A percentile compares a stretch with the other conserved stretches of the same genome.
Evolutionary conservation across 768 basidiomycete species (phyloP).

Genomic region (Lentinus tigrinus): DNA sequence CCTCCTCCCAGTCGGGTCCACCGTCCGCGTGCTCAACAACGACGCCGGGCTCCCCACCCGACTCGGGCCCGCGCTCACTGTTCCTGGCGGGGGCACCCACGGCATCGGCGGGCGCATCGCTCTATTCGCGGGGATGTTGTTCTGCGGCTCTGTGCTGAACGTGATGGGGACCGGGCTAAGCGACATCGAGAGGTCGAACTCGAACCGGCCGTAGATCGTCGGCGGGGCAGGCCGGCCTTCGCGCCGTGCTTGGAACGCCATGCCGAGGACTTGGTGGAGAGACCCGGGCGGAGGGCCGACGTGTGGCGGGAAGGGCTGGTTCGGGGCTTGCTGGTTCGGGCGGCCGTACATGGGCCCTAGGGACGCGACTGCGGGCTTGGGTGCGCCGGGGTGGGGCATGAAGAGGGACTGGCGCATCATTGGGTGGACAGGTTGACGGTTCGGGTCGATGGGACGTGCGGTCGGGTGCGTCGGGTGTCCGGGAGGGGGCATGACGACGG

Average conservation of each 20-base stretch:
- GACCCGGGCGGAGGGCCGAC: constrained; percentile 28
- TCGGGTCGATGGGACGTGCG: constrained; percentile 10
- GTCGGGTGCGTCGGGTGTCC: constrained; percentile 19
- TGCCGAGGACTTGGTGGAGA: constrained; percentile 23
- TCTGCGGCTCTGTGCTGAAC: constrained; percentile 55
- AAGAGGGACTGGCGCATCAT: constrained; percentile 42
- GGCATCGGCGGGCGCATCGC: constrained; percentile 8
- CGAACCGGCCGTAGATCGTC: constrained; percentile 63
- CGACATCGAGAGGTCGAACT: constrained; percentile 47
- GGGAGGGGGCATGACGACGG: constrained; percentile 6
- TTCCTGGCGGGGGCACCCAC: not conserved
- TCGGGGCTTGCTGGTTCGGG: constrained; percentile 8
- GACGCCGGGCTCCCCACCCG: constrained; percentile 5
- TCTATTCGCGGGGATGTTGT: constrained; percentile 30
- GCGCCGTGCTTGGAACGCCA: constrained; percentile 20
- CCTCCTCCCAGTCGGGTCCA: constrained; percentile 1
- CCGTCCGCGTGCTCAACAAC: not conserved
- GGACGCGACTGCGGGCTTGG: constrained; percentile 40
- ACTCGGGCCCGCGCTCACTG: not conserved
- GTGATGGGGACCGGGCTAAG: constrained; percentile 59
- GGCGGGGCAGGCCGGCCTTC: constrained; percentile 35
- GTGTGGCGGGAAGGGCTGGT: constrained; percentile 5
- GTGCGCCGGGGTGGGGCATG: constrained; percentile 55
- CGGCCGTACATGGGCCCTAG: constrained; percentile 63
- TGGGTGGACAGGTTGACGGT: constrained; percentile 27